Evolutionary conservation across 75 land plant species (phyloP).

Genomic region (Pinus taeda): DNA sequence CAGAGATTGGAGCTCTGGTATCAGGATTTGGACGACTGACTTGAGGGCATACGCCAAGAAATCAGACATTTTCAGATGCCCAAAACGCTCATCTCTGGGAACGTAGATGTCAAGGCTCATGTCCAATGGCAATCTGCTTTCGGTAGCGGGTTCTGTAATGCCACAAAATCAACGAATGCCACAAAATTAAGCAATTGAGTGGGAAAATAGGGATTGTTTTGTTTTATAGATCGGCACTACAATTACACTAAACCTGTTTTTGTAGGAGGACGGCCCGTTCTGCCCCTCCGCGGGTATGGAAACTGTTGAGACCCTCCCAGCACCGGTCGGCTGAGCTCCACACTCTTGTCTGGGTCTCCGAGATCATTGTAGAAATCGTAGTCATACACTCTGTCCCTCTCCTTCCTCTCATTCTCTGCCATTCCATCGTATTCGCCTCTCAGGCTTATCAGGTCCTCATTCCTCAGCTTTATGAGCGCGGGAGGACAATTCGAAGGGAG

Average conservation of each 20-base stretch:
- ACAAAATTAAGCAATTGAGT: no score
- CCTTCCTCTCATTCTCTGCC: no score
- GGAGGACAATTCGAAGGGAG: no score
- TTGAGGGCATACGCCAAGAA: slow-evolving; percentile 34
- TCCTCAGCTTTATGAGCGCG: no score
- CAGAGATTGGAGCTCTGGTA: slow-evolving; percentile 29
- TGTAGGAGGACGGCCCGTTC: slow-evolving; percentile 42
- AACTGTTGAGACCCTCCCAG: slow-evolving; percentile 35
- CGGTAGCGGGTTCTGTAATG: no score
- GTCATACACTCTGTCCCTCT: no score
- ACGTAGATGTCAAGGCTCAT: slow-evolving; percentile 54
- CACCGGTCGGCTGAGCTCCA: slow-evolving; percentile 18
- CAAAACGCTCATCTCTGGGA: slow-evolving; percentile 83
- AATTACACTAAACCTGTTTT: slow-evolving; percentile 21
- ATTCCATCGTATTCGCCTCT: no score
- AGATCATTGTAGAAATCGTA: background rate
- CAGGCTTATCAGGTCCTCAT: no score
- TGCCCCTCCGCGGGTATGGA: slow-evolving; percentile 55
- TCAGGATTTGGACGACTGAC: slow-evolving; percentile 30
- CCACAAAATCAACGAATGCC: slow-evolving; percentile 9
- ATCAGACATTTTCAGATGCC: slow-evolving; percentile 66
- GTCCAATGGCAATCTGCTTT: slow-evolving; percentile 17
- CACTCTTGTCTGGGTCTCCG: slow-evolving; percentile 26
- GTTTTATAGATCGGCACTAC: no score
- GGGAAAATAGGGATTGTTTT: no score